phyloP scores from a whole-genome alignment of 2,329 filamentous ascomycete species.

The Helotiales sp. region DNA sequence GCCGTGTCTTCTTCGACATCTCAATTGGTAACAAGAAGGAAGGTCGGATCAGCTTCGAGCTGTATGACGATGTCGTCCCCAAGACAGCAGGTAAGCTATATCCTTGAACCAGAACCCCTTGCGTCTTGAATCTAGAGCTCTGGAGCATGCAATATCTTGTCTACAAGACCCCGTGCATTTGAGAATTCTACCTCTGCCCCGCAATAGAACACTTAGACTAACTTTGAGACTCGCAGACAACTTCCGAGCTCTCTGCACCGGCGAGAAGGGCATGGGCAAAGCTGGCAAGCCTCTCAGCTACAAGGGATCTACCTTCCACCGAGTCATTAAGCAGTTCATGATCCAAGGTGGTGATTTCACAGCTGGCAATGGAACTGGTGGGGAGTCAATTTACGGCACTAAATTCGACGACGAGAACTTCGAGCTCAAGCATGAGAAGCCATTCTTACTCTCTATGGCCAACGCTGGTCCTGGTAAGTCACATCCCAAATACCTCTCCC shows the following conservation, averaged over 20 bases:
- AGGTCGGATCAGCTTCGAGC: conserved; percentile 84
- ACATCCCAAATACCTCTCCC: neutral
- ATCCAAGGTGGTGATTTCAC: conserved; percentile 98
- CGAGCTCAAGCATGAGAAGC: conserved; percentile 83
- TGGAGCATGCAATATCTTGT: too few species aligned
- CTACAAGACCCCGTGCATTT: too few species aligned
- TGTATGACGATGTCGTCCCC: conserved; percentile 75
- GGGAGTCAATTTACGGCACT: conserved; percentile 94
- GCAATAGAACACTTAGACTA: too few species aligned
- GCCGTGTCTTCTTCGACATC: conserved; percentile 92
- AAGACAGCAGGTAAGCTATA: too few species aligned
- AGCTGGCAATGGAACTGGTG: conserved; percentile 88
- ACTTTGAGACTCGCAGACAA: too few species aligned
- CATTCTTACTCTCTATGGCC: conserved; percentile 95
- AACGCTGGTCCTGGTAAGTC: conserved; percentile 85
- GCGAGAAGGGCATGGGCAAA: conserved; percentile 85
- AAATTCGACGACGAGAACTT: conserved; percentile 99
- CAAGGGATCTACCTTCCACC: conserved; percentile 92
- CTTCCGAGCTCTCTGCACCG: conserved; percentile 91
- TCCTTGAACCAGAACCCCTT: too few species aligned
- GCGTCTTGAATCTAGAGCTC: too few species aligned
- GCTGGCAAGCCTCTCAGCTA: conserved; percentile 85
- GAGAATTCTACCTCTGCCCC: too few species aligned
- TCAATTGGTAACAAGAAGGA: conserved; percentile 71
- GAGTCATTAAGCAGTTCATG: conserved; percentile 99